Evolutionary conservation across 2,329 filamentous ascomycete genomes (phyloP).

Genomic region (Fusarium nisikadoi): DNA sequence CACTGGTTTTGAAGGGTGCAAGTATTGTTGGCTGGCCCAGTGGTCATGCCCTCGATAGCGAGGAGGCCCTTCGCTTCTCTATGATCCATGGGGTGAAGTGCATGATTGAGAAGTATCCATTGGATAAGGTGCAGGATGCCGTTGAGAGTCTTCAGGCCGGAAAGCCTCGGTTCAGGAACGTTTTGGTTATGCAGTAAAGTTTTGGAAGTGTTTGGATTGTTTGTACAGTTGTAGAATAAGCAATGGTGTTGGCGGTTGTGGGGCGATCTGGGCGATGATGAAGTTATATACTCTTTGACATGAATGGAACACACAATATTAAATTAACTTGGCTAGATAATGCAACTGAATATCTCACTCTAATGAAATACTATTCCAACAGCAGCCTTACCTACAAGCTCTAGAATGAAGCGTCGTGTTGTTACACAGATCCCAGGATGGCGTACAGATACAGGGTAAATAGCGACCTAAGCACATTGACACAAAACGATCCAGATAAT

Average conservation of each 20-base stretch:
- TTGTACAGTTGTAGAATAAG: not conserved
- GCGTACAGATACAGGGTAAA: not conserved
- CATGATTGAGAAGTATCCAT: conserved; percentile 71
- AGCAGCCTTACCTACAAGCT: not conserved
- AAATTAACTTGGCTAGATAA: not conserved
- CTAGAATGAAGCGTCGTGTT: not conserved
- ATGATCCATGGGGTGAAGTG: conserved; percentile 70
- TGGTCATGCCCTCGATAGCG: conserved; percentile 70
- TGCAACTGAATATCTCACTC: fast-evolving
- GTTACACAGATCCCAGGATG: no score
- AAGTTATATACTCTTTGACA: not conserved
- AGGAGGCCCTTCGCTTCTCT: conserved; percentile 75
- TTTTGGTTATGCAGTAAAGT: conserved; percentile 47
- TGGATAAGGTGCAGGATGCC: conserved; percentile 61
- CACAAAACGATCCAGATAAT: no score
- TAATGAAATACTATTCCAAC: fast-evolving
- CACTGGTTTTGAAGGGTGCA: conserved; percentile 61
- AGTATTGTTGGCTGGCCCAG: conserved; percentile 72
- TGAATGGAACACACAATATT: not conserved
- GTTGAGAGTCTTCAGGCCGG: conserved; percentile 54
- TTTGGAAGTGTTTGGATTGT: not conserved
- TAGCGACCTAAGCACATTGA: fast-evolving
- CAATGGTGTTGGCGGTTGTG: not conserved
- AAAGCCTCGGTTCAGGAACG: conserved; percentile 59
- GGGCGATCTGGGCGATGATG: not conserved